Evolutionary conservation across 306 rosid genomes (phyloP).

Genomic region (Begonia peltatifolia): DNA sequence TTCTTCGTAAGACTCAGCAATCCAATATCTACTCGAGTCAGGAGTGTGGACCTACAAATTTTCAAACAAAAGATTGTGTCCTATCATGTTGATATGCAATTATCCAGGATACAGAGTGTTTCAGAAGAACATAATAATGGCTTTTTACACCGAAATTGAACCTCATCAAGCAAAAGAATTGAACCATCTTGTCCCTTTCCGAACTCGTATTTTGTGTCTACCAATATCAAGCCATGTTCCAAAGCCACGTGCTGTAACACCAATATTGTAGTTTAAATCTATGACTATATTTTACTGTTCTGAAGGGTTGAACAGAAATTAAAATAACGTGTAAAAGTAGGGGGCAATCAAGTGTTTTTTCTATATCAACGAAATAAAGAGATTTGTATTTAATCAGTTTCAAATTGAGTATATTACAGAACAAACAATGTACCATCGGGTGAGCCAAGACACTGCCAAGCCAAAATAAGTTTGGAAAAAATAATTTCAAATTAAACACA

Average conservation of each 20-base stretch:
- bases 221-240: constrained; percentile 91
- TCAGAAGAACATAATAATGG: neutral
- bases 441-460: too few relatives aligned
- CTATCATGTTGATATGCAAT: neutral
- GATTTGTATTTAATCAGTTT: too few relatives aligned
- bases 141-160: constrained; percentile 11
- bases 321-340: too few relatives aligned
- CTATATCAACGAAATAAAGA: too few relatives aligned
- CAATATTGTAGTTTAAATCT: too few relatives aligned
- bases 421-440: too few relatives aligned
- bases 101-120: neutral
- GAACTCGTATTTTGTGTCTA: constrained; percentile 90
- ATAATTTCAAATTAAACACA: too few relatives aligned
- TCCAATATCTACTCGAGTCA: constrained; percentile 97
- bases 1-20: constrained; percentile 64
- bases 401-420: too few relatives aligned
- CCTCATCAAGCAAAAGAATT: constrained; percentile 86
- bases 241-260: constrained; percentile 54
- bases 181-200: constrained; percentile 88
- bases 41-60: constrained; percentile 79
- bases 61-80: constrained; percentile 9
- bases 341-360: too few relatives aligned
- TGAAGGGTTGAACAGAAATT: too few relatives aligned
- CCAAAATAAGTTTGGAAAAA: too few relatives aligned
- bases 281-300: too few relatives aligned